phyloP scores from a whole-genome alignment of 2,329 filamentous ascomycete genomes.

The Boeremia exigua region DNA sequence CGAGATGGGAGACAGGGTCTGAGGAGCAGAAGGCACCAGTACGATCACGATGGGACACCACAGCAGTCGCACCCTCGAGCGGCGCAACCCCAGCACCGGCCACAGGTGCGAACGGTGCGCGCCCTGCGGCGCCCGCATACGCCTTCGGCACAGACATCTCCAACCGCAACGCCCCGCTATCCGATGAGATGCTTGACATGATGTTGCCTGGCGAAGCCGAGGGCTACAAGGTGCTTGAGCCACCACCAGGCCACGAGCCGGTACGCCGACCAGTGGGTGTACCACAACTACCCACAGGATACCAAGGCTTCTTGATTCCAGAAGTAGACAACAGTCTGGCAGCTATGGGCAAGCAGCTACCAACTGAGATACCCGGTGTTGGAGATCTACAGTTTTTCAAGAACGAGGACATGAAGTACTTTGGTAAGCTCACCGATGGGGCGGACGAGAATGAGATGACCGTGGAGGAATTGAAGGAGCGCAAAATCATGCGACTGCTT shows the following conservation, averaged over 20 bases:
- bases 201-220: conserved; percentile 88
- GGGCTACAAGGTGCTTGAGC: conserved; percentile 90
- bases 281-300: conserved; percentile 73
- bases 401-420: conserved; percentile 97
- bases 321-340: conserved; percentile 82
- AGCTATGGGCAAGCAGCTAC: conserved; percentile 84
- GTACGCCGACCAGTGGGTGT: conserved; percentile 74
- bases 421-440: conserved; percentile 94
- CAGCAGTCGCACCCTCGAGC: conserved; percentile 32
- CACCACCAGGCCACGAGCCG: conserved; percentile 90
- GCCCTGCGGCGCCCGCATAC: conserved; percentile 55
- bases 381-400: conserved; percentile 98
- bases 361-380: conserved; percentile 94
- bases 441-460: conserved; percentile 89
- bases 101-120: conserved; percentile 27
- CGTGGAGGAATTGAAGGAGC: conserved; percentile 94
- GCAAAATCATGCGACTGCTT: conserved; percentile 96
- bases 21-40: conserved; percentile 35
- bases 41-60: conserved; percentile 46
- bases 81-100: conserved; percentile 33
- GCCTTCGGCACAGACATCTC: conserved; percentile 82
- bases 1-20: conserved; percentile 77
- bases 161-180: conserved; percentile 78
- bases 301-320: conserved; percentile 94
- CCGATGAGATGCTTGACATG: conserved; percentile 91